phyloP scores from a whole-genome alignment of 441 rosid species.

The Gossypium davidsonii region DNA sequence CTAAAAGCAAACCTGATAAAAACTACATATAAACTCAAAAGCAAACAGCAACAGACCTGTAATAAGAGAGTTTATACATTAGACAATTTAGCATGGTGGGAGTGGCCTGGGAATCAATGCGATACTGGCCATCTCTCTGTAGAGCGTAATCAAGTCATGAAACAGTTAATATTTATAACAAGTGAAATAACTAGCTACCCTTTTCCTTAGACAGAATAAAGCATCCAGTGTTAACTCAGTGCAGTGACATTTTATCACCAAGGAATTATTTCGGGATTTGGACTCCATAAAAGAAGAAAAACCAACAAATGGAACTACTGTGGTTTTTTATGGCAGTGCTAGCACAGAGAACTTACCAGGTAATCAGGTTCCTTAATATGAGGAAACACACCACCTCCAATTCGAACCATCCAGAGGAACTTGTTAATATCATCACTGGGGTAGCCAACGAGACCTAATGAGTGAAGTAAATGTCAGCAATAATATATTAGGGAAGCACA shows the following conservation, averaged over 20 bases:
- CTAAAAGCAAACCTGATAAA: conserved; percentile 14
- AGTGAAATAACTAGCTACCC: background rate
- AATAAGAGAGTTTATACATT: conserved; percentile 96
- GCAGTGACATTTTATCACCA: background rate
- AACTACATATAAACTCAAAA: background rate
- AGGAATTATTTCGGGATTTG: background rate
- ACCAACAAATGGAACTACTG: background rate
- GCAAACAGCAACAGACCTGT: conserved; percentile 47
- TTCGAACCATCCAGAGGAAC: conserved; percentile 99
- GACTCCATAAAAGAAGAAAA: background rate
- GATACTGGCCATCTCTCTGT: conserved; percentile 97
- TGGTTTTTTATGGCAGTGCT: background rate
- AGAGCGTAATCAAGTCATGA: conserved; percentile 14
- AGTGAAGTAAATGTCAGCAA: conserved; percentile 32
- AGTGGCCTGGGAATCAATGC: conserved; percentile 89
- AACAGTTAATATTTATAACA: background rate
- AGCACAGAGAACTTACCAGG: conserved; percentile 42
- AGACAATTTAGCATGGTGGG: conserved; percentile 94
- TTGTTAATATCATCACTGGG: conserved; percentile 98
- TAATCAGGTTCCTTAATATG: conserved; percentile 99
- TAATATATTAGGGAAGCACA: background rate
- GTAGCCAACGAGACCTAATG: conserved; percentile 91
- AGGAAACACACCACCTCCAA: conserved; percentile 98
- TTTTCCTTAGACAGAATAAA: background rate
- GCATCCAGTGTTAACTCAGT: background rate